Evolutionary conservation across 1,284 basidiomycete genomes (phyloP), one percentile per base, ranked within the genome.

Genomic region (Pyrrhoderma lamaoense): DNA sequence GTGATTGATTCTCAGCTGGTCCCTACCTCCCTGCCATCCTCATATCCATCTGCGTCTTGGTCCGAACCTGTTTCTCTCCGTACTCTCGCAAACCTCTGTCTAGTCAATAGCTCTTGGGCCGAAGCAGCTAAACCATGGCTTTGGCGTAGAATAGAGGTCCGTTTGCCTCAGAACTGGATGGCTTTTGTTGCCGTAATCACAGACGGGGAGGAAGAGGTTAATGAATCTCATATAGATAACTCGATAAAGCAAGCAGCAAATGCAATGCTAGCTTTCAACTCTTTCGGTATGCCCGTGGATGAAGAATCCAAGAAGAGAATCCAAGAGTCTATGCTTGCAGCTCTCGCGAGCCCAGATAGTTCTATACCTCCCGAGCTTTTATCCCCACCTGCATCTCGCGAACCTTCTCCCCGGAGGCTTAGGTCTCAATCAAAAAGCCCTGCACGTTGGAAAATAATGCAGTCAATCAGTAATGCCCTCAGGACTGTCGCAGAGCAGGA

Each of bases 51-150:
- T 1, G 67, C 76, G 5, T 75, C 77, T 61, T 88, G 81, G 80
- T 68, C 82, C 0, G 86, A 89, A 57, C 70, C 74, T 1, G 60
- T 77, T 23, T 70, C 79, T 11, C 77, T 85, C 21, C 70, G 66
- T 51, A 82, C 88, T 0, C 71, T 90, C 34, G 71, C 76, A 9
- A 82, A 65, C 57, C 79, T 89, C 43, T 86, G 82, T 60, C 74
- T 85, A 51, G 83, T 87, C 38, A 87, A 80, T 60, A 81, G 72
- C 58, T 73, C 78, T 2, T 90, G 85, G 83, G 77, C 79, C 60
- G 76, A 79, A 45, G 88, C 85, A 0, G 85, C 88, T 9, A 85
- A 82, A 58, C 87, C 86, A 0, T 89, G 81, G 81, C 68, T 90
- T 2, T 90, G 87, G 86, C 77, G 75, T 52, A 81, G 80, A 67